phyloP scores from a whole-genome alignment of 345 rosid species.

The Erodium maritimum region DNA sequence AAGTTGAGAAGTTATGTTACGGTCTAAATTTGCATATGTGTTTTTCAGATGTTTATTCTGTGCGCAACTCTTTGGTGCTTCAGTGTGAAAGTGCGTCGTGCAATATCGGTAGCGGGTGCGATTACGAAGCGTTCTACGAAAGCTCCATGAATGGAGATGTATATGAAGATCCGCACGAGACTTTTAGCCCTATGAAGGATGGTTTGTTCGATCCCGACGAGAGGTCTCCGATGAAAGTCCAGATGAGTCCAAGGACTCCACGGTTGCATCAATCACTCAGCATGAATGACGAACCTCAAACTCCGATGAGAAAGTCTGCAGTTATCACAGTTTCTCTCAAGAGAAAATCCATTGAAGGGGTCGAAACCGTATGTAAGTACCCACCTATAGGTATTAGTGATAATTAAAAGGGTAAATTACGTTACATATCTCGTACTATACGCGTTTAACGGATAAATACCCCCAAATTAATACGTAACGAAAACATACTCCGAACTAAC shows the following conservation, averaged over 20 bases:
- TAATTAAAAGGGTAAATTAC: no score
- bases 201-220: slow-evolving; percentile 19
- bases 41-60: no score
- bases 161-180: slow-evolving; percentile 1
- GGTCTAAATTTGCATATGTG: no score
- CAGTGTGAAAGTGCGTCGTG: slow-evolving; percentile 40
- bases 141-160: slow-evolving; percentile 48
- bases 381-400: no score
- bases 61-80: slow-evolving; percentile 23
- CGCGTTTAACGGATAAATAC: no score
- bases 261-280: slow-evolving; percentile 1
- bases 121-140: slow-evolving; percentile 48
- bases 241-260: no score
- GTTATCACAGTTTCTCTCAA: slow-evolving; percentile 49
- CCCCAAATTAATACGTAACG: slow-evolving; percentile 3
- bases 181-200: background rate
- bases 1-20: no score
- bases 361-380: slow-evolving; percentile 36
- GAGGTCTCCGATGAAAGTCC: slow-evolving; percentile 13
- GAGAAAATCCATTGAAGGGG: slow-evolving; percentile 54
- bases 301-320: slow-evolving; percentile 28
- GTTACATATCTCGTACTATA: no score
- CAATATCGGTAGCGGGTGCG: slow-evolving; percentile 31
- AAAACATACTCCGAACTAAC: no score
- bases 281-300: background rate